Base-by-base conservation (phyloP, 2,329 filamentous ascomycete species). In the Fusarium sp. region DNA sequence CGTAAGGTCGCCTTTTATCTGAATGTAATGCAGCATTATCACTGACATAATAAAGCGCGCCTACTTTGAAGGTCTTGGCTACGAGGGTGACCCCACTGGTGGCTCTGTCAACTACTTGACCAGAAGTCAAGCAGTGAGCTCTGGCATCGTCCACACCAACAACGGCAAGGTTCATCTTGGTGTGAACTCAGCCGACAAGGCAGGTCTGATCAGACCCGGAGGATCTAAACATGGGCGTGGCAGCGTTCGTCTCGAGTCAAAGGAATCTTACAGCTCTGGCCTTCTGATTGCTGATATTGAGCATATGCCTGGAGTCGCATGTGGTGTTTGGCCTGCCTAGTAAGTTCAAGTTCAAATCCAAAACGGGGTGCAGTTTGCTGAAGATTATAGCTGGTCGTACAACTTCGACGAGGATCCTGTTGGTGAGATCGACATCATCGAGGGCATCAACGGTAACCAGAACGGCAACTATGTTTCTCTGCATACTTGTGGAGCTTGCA, bases 251-350 rank as follows among this genome's bases (percentile, higher is more conserved):
- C 20, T 63, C 7, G 60, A 63, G 34, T 63, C 60, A 0, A 63
- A 63, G 56, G 60, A 61, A 13, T 55, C 50, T 0, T 63, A 49
- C 3, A 63, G 56, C 37, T 63, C 60, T 2, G 60, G 60, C 7
- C 38, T 63, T 5, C n/a, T 63, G 31, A 63, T 63, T 12, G 60
- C 60, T 6, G 60, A 63, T 46, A 63, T 63, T 13, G 60, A 61
- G 23, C 56, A 63, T 16, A 63, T 63, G 60, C 60, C 60, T 8
- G 60, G 60, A 23, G 47, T 52, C 3, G 60, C 60, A 3, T 63
- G 60, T 7, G 57, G 60, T 13, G 60, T 63, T 8, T 63, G 60
- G 60, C 60, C 60, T 13, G 28, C 60, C 3, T 63, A 49, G 60
- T 61, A 45, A 47, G 55, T 18, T 9, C 2, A 11, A 1, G 3